Conservation (phyloP, 345 rosid species). For the Excoecaria cochinchinensis region DNA sequence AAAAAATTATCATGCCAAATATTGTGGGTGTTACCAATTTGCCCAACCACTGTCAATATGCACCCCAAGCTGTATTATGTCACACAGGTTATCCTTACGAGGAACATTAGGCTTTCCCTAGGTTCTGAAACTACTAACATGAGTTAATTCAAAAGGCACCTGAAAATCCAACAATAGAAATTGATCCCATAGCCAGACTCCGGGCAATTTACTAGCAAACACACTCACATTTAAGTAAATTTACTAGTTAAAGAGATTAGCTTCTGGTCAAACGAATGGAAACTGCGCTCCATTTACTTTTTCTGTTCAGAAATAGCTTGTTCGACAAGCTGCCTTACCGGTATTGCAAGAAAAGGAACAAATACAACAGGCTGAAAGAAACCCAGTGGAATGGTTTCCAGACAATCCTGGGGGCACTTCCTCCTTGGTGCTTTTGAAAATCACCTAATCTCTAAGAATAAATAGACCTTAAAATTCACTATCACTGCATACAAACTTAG, state of each 20-base stretch:
- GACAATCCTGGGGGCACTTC: background rate
- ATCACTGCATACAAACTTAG: background rate
- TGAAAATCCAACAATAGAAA: background rate
- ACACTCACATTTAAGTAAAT: background rate
- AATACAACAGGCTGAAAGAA: background rate
- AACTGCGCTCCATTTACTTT: background rate
- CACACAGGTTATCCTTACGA: background rate
- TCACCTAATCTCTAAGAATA: background rate
- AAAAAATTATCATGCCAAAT: background rate
- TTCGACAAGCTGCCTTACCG: background rate
- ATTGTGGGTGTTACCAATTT: background rate
- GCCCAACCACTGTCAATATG: background rate
- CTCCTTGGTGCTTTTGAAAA: background rate
- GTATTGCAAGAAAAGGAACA: background rate
- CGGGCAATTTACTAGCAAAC: background rate
- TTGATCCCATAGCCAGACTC: background rate
- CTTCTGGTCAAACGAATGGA: background rate
- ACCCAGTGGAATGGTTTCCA: background rate
- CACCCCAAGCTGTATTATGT: background rate
- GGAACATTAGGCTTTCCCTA: background rate
- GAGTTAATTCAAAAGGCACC: background rate
- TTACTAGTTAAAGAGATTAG: background rate
- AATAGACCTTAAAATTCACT: background rate
- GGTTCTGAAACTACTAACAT: background rate
- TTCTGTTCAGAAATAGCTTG: background rate